These are phyloP conservation scores for Kodamaea kaohsiungensis DNA, from an alignment of 805 yeast genomes.

Conservation along the genomic window DNA sequence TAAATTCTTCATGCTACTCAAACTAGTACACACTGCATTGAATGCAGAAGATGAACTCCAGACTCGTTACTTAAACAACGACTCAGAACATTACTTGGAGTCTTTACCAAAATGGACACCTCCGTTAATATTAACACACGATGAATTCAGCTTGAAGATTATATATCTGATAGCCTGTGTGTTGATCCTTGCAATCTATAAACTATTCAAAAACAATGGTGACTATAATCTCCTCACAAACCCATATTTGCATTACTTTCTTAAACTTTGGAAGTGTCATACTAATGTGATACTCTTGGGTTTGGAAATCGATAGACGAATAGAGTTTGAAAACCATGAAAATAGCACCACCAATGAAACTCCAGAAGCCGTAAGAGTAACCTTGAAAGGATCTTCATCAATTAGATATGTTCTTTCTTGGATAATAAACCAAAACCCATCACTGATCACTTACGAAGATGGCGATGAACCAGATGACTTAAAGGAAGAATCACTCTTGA, in stretches of 20 bases:
- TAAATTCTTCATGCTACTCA: slow-evolving; percentile 38
- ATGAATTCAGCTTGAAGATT: slow-evolving; percentile 25
- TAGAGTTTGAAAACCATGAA: slow-evolving; percentile 32
- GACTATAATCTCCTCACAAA: slow-evolving; percentile 48
- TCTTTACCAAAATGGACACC: slow-evolving; percentile 33
- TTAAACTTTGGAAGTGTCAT: slow-evolving; percentile 66
- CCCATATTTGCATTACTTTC: slow-evolving; percentile 60
- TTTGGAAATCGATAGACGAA: slow-evolving; percentile 48
- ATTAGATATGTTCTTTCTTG: slow-evolving; percentile 62
- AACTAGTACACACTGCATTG: slow-evolving; percentile 33
- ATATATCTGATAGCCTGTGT: slow-evolving; percentile 35
- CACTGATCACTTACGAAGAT: slow-evolving; percentile 17
- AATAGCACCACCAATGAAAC: slow-evolving; percentile 26
- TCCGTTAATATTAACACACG: slow-evolving; percentile 11
- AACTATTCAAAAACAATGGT: slow-evolving; percentile 28
- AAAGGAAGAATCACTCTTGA: slow-evolving; percentile 55
- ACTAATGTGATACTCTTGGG: slow-evolving; percentile 61
- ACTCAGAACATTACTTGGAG: slow-evolving; percentile 27
- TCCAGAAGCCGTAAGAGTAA: slow-evolving; percentile 33
- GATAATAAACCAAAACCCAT: slow-evolving; percentile 50
- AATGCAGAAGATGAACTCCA: slow-evolving; percentile 45
- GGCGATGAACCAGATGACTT: slow-evolving; percentile 45
- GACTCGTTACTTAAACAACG: slow-evolving; percentile 43
- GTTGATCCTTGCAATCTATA: slow-evolving; percentile 30
- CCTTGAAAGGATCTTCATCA: slow-evolving; percentile 62